Conservation (phyloP, 768 basidiomycete species). For the Pleurotus tuoliensis region DNA sequence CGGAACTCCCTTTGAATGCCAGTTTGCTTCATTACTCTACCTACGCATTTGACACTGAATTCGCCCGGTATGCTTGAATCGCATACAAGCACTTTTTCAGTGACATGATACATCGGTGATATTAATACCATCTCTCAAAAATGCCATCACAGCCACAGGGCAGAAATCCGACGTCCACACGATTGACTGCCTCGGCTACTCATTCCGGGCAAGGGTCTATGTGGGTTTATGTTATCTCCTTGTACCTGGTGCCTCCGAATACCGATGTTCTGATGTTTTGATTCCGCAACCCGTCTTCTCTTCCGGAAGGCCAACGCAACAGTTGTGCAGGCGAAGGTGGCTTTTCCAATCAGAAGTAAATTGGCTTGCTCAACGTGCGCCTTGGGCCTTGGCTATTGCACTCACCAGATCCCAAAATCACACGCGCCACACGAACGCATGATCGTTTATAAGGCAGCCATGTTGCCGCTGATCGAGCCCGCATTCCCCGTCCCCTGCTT, state of each 20-base stretch:
- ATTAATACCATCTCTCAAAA: background rate
- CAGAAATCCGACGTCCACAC: background rate
- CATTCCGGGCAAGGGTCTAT: background rate
- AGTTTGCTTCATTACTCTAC: background rate
- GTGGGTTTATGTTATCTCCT: background rate
- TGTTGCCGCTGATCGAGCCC: background rate
- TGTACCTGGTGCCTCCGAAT: slow-evolving; percentile 3
- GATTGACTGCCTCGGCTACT: background rate
- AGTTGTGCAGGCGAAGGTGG: background rate
- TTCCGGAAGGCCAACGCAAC: background rate
- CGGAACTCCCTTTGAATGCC: background rate
- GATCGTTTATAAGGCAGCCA: background rate
- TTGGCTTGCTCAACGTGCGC: background rate
- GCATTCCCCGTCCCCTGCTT: background rate
- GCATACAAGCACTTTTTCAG: background rate
- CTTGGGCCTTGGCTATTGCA: background rate
- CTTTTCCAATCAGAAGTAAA: slow-evolving; percentile 3
- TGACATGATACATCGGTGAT: background rate
- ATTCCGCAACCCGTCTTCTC: slow-evolving; percentile 3
- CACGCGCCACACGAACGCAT: background rate
- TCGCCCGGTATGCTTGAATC: background rate
- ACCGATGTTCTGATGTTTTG: background rate
- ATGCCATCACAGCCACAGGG: slow-evolving; percentile 5
- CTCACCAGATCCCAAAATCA: background rate
- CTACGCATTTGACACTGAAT: background rate